phyloP scores from a whole-genome alignment of 306 rosid species.

The Prunus davidiana region DNA sequence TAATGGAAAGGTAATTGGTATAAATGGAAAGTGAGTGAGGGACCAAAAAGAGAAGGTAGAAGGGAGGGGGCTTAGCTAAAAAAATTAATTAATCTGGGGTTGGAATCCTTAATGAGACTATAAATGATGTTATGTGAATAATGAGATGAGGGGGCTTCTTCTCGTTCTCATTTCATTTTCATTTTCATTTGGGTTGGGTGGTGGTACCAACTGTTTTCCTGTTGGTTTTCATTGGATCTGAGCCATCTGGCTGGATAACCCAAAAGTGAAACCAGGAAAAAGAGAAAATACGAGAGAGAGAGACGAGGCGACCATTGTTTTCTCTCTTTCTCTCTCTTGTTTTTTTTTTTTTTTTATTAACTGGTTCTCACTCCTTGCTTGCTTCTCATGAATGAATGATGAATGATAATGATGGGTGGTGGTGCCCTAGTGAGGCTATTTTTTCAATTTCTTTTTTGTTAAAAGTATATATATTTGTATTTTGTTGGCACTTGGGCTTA shows the following conservation, averaged over 20 bases:
- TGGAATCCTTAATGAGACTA: background rate
- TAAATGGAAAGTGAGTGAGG: background rate
- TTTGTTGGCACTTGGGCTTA: background rate
- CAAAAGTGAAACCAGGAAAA: background rate
- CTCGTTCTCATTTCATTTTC: background rate
- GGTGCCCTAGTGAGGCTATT: background rate
- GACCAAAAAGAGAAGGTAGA: background rate
- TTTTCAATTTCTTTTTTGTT: too few relatives aligned
- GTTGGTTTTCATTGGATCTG: slow-evolving; percentile 19
- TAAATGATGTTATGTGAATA: background rate
- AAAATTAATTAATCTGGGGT: background rate
- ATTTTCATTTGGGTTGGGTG: background rate
- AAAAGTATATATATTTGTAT: too few relatives aligned
- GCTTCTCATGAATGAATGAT: background rate
- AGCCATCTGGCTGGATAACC: slow-evolving; percentile 11
- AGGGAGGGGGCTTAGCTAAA: background rate
- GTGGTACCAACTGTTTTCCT: background rate
- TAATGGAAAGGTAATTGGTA: background rate
- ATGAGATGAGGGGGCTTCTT: background rate
- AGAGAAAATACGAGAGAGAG: background rate
- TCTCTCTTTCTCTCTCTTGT: background rate
- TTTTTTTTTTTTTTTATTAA: background rate
- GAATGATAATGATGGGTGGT: background rate
- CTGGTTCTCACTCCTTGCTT: too few relatives aligned
- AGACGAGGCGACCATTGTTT: background rate